Conservation (phyloP, 805 yeast genomes). For the Kazachstania bromeliacearum region DNA sequence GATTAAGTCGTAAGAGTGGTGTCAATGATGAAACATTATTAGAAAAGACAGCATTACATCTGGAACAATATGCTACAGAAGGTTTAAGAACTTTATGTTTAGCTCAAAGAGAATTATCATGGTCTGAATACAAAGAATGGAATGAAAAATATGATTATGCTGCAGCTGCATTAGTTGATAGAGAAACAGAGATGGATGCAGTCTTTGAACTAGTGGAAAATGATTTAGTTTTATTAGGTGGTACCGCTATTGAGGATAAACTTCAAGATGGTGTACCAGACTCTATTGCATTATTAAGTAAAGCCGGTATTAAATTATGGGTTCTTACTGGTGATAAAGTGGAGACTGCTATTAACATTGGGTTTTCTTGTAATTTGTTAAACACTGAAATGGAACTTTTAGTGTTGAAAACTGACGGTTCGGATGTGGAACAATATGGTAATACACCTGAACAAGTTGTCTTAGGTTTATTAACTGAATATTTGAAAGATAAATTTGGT, state of each 20-base stretch:
- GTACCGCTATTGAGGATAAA: conserved; percentile 83
- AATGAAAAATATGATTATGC: conserved; percentile 53
- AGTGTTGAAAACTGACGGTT: conserved; percentile 43
- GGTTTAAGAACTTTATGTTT: conserved; percentile 78
- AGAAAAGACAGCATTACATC: conserved; percentile 57
- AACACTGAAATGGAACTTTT: conserved; percentile 70
- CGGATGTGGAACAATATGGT: conserved; percentile 39
- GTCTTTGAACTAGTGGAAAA: conserved; percentile 68
- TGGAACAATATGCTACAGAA: conserved; percentile 74
- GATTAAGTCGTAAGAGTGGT: conserved; percentile 36
- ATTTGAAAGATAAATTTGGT: conserved; percentile 46
- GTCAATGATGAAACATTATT: conserved; percentile 41
- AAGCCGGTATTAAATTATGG: conserved; percentile 82
- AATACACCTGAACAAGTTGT: conserved; percentile 35
- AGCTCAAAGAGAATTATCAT: conserved; percentile 56
- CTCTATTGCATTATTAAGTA: conserved; percentile 55
- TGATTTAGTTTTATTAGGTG: conserved; percentile 60
- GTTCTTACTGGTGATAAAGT: conserved; percentile 83
- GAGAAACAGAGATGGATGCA: conserved; percentile 65
- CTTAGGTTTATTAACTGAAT: conserved; percentile 39
- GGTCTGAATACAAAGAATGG: conserved; percentile 59
- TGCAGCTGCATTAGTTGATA: conserved; percentile 48
- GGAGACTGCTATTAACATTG: conserved; percentile 82
- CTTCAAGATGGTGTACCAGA: conserved; percentile 85
- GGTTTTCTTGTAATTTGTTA: conserved; percentile 72